Evolutionary conservation across 2,329 filamentous ascomycete genomes (phyloP), one percentile per base, ranked within the genome.

Genomic region (Corniculantispora saksenae): DNA sequence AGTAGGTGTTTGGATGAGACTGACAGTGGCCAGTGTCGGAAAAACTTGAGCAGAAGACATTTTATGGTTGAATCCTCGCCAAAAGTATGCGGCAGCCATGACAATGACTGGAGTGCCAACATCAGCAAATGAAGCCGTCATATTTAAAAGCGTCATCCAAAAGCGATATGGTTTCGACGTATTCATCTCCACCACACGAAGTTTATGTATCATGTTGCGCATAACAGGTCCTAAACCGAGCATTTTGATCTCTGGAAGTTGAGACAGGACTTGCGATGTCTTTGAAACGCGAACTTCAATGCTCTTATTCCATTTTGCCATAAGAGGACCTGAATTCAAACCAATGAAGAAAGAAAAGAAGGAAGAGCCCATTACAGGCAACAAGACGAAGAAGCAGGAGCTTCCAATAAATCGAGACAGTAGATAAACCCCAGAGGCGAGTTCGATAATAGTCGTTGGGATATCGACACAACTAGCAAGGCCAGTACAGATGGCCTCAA

Each of bases 221-320:
- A 54, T 5, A 19, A 32, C 27, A 8, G 43, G 32, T 2, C 29
- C 59, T 19, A 62, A 21, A 4, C 59, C 59, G 21, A 62, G 7
- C 48, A 62, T 50, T 40, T 61, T 61, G 32, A 61, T 61, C 35
- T 32, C 45, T 19, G 40, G 21, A 3, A 61, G 40, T 27, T 61
- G 58, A 19, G 9, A n/a, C 12, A 61, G 58, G 9, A 51, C n/a
- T 17, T 50, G 25, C 2, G 45, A 47, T 13, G 47, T 61, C 27
- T 35, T 51, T 3, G 58, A 23, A 13, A 61, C 45, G 35, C 58
- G n/a, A 17, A 15, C 19, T 15, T 61, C 25, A 25, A 61, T 61
- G 5, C 27, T 40, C 45, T 50, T 45, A 13, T 61, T 61, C 58
- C 58, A 61, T 21, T 23, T 23, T 6, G 27, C 47, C 25, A 61